These are phyloP conservation scores for Saccharomyces hybrid DNA, from an alignment of 1,139 yeast species.

Conservation along the genomic window DNA sequence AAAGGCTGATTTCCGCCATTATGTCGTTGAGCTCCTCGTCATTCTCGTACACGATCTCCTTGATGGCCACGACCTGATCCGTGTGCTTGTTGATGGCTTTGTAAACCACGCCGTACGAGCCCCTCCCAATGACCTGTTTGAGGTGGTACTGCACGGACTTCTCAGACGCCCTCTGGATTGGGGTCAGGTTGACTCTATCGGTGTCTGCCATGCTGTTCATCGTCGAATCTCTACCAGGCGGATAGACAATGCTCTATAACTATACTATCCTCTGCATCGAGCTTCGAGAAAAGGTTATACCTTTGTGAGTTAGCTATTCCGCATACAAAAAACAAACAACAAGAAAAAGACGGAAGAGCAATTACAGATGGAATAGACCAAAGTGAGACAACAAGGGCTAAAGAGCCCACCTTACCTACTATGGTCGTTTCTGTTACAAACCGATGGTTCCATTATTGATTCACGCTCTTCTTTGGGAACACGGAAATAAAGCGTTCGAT, in stretches of 20 bases:
- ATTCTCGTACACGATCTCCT: conserved; percentile 60
- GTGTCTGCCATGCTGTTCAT: background rate
- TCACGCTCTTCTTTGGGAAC: background rate
- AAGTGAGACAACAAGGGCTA: background rate
- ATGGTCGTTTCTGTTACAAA: background rate
- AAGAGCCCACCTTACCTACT: background rate
- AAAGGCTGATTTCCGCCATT: conserved; percentile 80
- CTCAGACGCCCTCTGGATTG: conserved; percentile 12
- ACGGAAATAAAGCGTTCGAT: background rate
- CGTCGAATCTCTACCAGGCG: background rate
- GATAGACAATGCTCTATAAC: background rate
- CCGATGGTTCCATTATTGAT: background rate
- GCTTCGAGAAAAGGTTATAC: background rate
- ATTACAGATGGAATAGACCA: background rate
- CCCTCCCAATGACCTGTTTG: conserved; percentile 61
- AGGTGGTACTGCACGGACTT: conserved; percentile 50
- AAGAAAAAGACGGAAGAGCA: background rate
- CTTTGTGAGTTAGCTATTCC: background rate
- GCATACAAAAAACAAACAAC: background rate
- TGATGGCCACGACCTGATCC: conserved; percentile 72
- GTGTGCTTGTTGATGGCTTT: conserved; percentile 58
- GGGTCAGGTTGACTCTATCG: conserved; percentile 1
- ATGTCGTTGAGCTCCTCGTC: conserved; percentile 46
- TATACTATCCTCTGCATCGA: background rate
- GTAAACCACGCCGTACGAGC: conserved; percentile 74